Base-by-base conservation (phyloP, 148 eudicot genomes). In the Suaeda aralocaspica region DNA sequence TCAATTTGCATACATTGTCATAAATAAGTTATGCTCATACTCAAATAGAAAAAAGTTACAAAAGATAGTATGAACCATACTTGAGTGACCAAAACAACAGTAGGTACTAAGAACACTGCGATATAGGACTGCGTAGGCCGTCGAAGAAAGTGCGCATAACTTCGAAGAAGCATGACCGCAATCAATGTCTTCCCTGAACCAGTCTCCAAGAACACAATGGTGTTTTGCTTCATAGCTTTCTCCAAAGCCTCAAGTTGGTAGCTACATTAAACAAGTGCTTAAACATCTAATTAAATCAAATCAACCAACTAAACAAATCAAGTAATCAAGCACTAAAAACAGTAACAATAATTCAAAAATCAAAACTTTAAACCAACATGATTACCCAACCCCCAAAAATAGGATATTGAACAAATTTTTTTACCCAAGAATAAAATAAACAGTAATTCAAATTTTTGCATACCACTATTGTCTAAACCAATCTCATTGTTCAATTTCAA, bases 101-200 rank as follows among this genome's bases (percentile, higher is more conserved):
- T 89, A 4, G 99, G 99, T n/a, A 91, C 99, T 82, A 95, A 83
- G 75, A 95, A 91, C 48, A 95, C 93, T 1, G 91, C 96, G 56
- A 89, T 76, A 33, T 42, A 69, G 11, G 83, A 55, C 6, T 68
- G 83, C 0, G 84, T 80, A 26, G 99, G 97, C 77, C 88, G 87
- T 34, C 89, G 59, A 21, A 95, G 66, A 24, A 76, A 60, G 62
- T 85, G 72, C 0, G 97, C 91, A 70, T 87, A 87, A 75, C 87
- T 75, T 8, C 93, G 84, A 50, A 95, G 82, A 45, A 95, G 97
- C 99, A 95, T 95, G 39, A 91, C 77, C 0, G 99, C 92, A 6
- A 91, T 89, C 66, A 91, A 73, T 11, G 99, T 95, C 83, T 95
- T 95, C 19, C 99, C 99, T 0, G 96, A 84, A 31, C 99, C 99